Evolutionary conservation across 805 yeast species (phyloP).

Genomic region (Sporopachydermia quercuum): DNA sequence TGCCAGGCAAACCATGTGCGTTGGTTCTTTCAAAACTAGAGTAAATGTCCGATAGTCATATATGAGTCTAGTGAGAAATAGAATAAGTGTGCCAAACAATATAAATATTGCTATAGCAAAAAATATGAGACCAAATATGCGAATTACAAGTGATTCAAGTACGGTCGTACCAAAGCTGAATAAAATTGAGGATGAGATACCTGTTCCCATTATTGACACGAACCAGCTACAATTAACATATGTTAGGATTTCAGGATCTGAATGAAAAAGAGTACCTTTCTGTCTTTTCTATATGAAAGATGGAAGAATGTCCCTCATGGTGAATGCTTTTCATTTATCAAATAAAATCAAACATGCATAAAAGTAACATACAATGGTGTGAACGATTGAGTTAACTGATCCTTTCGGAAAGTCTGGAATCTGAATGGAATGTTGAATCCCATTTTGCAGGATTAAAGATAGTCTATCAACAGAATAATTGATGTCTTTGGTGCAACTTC

Average conservation of each 20-base stretch:
- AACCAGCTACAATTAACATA: slow-evolving; percentile 38
- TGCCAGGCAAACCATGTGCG: slow-evolving; percentile 52
- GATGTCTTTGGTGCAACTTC: too few relatives aligned
- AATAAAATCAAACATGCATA: too few relatives aligned
- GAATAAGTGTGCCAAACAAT: slow-evolving; percentile 24
- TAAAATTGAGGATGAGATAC: slow-evolving; percentile 50
- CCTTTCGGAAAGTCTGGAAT: not conserved
- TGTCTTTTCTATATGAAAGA: too few relatives aligned
- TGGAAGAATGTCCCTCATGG: too few relatives aligned
- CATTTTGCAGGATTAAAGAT: too few relatives aligned
- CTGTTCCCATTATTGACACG: slow-evolving; percentile 75
- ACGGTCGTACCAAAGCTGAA: slow-evolving; percentile 37
- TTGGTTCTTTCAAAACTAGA: slow-evolving; percentile 24
- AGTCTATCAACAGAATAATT: too few relatives aligned
- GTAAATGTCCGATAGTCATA: slow-evolving; percentile 18
- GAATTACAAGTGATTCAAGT: slow-evolving; percentile 46
- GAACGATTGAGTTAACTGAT: not conserved
- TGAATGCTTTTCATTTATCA: too few relatives aligned
- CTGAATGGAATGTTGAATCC: too few relatives aligned
- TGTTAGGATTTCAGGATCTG: too few relatives aligned
- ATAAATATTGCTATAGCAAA: slow-evolving; percentile 43
- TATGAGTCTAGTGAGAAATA: slow-evolving; percentile 26
- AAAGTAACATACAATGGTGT: not conserved
- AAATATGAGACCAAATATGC: slow-evolving; percentile 40
- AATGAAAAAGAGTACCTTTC: too few relatives aligned